Base-by-base conservation (phyloP, 805 yeast species). In the Yamadazyma scolyti region DNA sequence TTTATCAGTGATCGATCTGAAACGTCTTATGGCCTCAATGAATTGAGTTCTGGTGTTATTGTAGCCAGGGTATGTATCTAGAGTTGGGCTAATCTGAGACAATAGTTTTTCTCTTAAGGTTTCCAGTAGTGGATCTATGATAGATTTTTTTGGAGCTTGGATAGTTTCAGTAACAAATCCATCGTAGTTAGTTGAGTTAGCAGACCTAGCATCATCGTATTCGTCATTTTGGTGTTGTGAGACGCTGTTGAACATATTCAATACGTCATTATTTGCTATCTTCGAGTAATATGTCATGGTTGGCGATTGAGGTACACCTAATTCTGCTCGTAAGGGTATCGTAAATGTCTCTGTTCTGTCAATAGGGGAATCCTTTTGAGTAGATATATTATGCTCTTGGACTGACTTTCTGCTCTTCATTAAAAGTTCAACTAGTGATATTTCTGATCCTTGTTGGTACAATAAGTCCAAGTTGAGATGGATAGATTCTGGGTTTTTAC, bases 241-340 rank as follows among this genome's bases (percentile, higher is more conserved):
- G 1, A 75, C 75, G 28, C 71, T 75, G 47, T 81, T 84, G 51
- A 86, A 83, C 87, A 87, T 83, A 10, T 75, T 71, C 39, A 73
- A 63, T 0, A 87, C 79, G 43, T 86, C 96, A 33, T 76, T 73
- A 34, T 77, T 72, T 2, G 95, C 90, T 46, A 78, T 76, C 30
- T 77, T 76, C 1, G 95, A 82, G 49, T 72, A 81, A 48, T 80
- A 59, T 0, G 96, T 88, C 41, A 82, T 71, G 0, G 96, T 87
- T 1, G 94, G 95, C 0, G 94, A 82, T 9, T 66, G 61, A 3
- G 76, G 71, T 10, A 40, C 40, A n/a, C 19, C 26, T 20, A 27
- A 19, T 11, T 36, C 46, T 23, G 47, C 42, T 33, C 68, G 64
- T 25, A 73, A 47, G 1, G 78, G 79, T 20, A 71, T 50, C 4